phyloP scores from a whole-genome alignment of 768 basidiomycete genomes.

The Solioccasus polychromus region DNA sequence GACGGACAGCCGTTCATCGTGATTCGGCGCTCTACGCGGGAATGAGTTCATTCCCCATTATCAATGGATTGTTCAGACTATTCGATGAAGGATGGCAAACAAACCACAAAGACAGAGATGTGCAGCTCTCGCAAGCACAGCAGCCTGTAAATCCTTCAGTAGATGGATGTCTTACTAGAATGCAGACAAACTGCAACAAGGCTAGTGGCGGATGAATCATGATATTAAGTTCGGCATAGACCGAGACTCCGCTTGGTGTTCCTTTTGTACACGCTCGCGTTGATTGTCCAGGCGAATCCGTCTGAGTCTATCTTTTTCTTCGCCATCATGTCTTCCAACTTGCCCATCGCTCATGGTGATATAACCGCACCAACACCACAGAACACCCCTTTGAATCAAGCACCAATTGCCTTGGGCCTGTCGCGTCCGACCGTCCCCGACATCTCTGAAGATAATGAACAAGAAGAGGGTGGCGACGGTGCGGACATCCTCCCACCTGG shows the following conservation, averaged over 20 bases:
- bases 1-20: no score
- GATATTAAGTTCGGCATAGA: slow-evolving; percentile 23
- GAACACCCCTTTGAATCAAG: slow-evolving; percentile 84
- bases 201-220: no score
- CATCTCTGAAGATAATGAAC: slow-evolving; percentile 79
- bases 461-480: slow-evolving; percentile 55
- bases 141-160: no score
- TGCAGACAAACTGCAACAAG: no score
- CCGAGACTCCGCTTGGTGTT: slow-evolving; percentile 36
- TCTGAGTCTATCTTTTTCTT: slow-evolving; percentile 21
- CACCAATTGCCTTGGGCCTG: slow-evolving; percentile 74
- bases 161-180: no score
- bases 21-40: no score
- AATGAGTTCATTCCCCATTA: no score
- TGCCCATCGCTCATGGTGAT: slow-evolving; percentile 59
- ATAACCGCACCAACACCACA: slow-evolving; percentile 90
- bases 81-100: no score
- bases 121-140: no score
- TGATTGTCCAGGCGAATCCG: slow-evolving; percentile 24
- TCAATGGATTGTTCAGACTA: no score
- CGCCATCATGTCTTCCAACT: slow-evolving; percentile 61
- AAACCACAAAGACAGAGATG: no score
- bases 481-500: slow-evolving; percentile 41
- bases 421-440: slow-evolving; percentile 88
- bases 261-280: slow-evolving; percentile 21